Base-by-base conservation (phyloP, 2,329 filamentous ascomycete genomes). In the Fusarium chlamydosporum region DNA sequence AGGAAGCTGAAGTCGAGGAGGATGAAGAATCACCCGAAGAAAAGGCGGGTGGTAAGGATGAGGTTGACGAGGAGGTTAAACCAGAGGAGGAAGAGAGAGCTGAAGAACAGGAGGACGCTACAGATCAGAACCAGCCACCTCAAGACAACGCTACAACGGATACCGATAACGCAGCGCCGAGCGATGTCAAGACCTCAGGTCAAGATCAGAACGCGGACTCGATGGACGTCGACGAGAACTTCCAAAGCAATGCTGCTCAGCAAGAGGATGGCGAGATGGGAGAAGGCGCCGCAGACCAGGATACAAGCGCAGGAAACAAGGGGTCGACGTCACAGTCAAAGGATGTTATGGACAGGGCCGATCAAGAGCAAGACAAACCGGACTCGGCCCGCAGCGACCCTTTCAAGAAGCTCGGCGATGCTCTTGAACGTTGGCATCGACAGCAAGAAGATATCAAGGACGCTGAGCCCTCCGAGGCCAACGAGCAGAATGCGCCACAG, bases 381-480 rank as follows among this genome's bases (percentile, higher is more conserved):
- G 81, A 85, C 54, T 79, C 79, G 9, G 79, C 81, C 55, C 80
- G 79, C 38, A 80, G 84, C 45, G 89, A 96, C 71, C 92, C 94
- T 2, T 97, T 97, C 85, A 96, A 96, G 81, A 96, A 97, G 76
- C 87, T 99, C 31, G 96, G 96, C 23, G 94, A 99, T 81, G 91
- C 93, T 7, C 84, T 99, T 33, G 94, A 98, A 78, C 89, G 91
- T 72, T 99, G 94, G 93, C 94, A 98, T 78, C 88, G 92, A 61
- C 92, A 94, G 75, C 92, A 96, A 74, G 88, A 88, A 46, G 91
- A 97, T 65, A 98, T 99, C 72, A 83, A 87, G 76, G 86, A 91
- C 60, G 76, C 79, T 7, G 73, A 76, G 18, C 81, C 86, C 3
- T 82, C 88, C 55, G 76, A 80, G 13, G 70, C 72, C 16, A 65